Percentiles rank a stretch among this genome's conserved stretches.
Evolutionary conservation across 2,329 filamentous ascomycete genomes (phyloP).

Genomic region (Pyrenophora graminea): DNA sequence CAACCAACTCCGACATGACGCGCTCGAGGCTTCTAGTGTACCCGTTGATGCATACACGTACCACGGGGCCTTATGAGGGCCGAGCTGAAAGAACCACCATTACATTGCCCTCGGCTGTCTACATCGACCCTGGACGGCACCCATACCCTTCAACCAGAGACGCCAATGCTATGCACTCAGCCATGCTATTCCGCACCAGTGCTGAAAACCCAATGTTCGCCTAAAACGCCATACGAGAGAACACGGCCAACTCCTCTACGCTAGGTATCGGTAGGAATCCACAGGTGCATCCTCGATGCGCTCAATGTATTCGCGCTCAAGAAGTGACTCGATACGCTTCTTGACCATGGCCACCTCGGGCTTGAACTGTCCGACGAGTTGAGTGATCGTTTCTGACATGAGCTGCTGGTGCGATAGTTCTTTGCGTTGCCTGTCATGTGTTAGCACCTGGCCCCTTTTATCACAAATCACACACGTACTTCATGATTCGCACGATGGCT

Average conservation of each 20-base stretch:
- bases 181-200: constrained; percentile 5
- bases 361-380: constrained; percentile 70
- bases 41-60: too few species aligned
- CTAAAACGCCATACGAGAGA: constrained; percentile 1
- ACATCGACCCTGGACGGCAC: neutral
- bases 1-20: too few species aligned
- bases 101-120: neutral
- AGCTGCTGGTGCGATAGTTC: constrained; percentile 70
- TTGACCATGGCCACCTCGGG: constrained; percentile 79
- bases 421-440: constrained; percentile 67
- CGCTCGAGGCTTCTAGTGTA: too few species aligned
- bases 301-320: constrained; percentile 77
- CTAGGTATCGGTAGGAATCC: constrained; percentile 72
- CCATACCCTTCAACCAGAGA: neutral
- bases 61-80: too few species aligned
- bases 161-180: constrained; percentile 20
- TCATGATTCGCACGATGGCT: constrained; percentile 81
- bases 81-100: too few species aligned
- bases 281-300: constrained; percentile 67
- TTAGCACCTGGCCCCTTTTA: constrained; percentile 16
- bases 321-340: constrained; percentile 77
- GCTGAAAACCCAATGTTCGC: constrained; percentile 2
- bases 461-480: constrained; percentile 60
- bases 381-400: constrained; percentile 71
- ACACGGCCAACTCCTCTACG: constrained; percentile 51